Evolutionary conservation across 2,329 filamentous ascomycete genomes (phyloP), one percentile per base, ranked within the genome.

Genomic region (Lachnellula cervina): DNA sequence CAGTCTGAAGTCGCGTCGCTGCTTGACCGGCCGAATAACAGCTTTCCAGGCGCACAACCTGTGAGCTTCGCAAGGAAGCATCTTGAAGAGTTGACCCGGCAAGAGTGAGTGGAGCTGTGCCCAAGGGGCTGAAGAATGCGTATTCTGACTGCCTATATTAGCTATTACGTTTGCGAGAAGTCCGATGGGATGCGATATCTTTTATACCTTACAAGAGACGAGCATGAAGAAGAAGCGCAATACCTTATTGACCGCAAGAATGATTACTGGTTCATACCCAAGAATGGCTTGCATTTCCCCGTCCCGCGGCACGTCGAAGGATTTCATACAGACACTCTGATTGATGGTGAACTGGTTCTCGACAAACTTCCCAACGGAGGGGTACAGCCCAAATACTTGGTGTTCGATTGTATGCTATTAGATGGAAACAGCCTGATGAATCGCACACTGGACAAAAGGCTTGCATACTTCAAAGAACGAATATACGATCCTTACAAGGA

Each of bases 231-330:
- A 49, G 90, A 95, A 70, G 81, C 86, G 23, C 89, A 94, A 69
- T 97, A 96, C 75, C 80, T 99, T 55, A 96, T 99, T 74, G 93
- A 99, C 74, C 90, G 94, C 69, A 96, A 92, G 75, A 97, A 99
- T 75, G 91, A 97, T 71, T 99, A 94, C 77, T 96, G 93, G 82
- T 90, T 81, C 68, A 83, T 97, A 58, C 81, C 82, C 32, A 78
- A 81, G 59, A 76, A 76, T 52, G 80, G 76, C 55, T 80, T 97
- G 23, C 90, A 96, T 71, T 92, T 97, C 64, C 94, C 94, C 0
- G 76, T 87, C 21, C 82, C 82, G 38, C 76, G 81, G 44, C 80
- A 88, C 62, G 79, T 82, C 11, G 73, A 77, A 44, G 79, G 77
- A 14, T 97, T 89, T 70, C 91, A 97, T 69, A 81, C 78, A 14